Percentiles rank a stretch among this genome's conserved stretches.
Evolutionary conservation across 164 flowering plant genomes (phyloP).

Genomic region (Hamamelis virginiana): DNA sequence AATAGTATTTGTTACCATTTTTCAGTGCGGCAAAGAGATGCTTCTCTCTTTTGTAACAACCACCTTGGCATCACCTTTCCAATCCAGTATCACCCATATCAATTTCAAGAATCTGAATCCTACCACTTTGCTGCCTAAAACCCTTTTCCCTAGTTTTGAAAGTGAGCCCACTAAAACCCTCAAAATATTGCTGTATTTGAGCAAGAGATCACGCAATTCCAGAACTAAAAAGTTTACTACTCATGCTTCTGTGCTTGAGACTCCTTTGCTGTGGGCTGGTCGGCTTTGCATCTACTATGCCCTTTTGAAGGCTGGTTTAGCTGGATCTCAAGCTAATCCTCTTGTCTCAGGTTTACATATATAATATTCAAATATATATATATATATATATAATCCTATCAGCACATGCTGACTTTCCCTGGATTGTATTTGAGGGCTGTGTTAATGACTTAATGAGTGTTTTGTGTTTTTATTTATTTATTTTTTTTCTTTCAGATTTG

Average conservation of each 20-base stretch:
- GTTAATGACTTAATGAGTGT: background rate
- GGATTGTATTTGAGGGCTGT: background rate
- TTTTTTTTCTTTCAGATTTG: constrained; percentile 35
- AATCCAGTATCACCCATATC: constrained; percentile 8
- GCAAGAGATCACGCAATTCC: background rate
- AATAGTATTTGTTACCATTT: background rate
- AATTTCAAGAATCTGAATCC: constrained; percentile 9
- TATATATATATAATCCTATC: background rate
- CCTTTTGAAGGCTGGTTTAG: constrained; percentile 80
- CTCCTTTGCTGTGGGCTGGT: constrained; percentile 87
- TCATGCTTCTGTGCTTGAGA: constrained; percentile 65
- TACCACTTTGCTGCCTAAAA: constrained; percentile 23
- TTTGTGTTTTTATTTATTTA: constrained; percentile 4
- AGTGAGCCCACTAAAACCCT: constrained; percentile 12
- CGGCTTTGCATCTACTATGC: constrained; percentile 79
- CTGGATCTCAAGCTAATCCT: constrained; percentile 82
- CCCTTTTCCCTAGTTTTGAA: constrained; percentile 32
- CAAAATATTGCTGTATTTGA: constrained; percentile 9
- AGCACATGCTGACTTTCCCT: no score
- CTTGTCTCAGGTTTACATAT: constrained; percentile 53
- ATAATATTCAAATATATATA: no score
- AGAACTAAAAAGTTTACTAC: constrained; percentile 7
- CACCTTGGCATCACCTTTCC: constrained; percentile 24
- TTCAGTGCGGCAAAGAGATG: constrained; percentile 14
- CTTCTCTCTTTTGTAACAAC: constrained; percentile 30